These are phyloP conservation scores for Thalassiosira gravida DNA, from an alignment of 352 stramenopile genomes.

Conservation along the genomic window DNA sequence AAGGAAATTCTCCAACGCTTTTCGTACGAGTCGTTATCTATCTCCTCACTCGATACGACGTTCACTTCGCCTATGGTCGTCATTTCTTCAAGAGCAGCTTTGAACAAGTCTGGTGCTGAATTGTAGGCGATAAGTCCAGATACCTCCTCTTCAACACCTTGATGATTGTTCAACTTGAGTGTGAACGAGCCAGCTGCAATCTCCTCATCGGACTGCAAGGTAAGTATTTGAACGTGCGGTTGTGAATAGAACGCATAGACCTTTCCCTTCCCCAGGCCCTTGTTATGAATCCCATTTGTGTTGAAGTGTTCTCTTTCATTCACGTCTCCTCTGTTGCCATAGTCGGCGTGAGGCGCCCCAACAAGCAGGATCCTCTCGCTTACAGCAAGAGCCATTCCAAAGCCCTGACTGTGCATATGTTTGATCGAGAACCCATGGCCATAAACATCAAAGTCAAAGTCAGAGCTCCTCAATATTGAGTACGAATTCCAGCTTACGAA, in stretches of 20 bases:
- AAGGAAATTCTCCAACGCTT: conserved; percentile 72
- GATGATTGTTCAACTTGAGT: conserved; percentile 82
- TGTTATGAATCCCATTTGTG: conserved; percentile 73
- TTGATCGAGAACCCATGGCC: conserved; percentile 68
- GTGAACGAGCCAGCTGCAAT: conserved; percentile 85
- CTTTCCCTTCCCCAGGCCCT: conserved; percentile 70
- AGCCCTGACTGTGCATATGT: conserved; percentile 88
- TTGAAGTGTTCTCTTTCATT: conserved; percentile 66
- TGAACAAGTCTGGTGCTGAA: conserved; percentile 84
- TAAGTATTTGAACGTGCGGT: conserved; percentile 70
- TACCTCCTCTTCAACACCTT: conserved; percentile 82
- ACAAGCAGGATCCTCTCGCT: conserved; percentile 89
- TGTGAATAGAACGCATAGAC: conserved; percentile 80
- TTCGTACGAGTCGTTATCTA: conserved; percentile 43
- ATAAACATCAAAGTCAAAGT: conserved; percentile 88
- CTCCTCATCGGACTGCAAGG: conserved; percentile 64
- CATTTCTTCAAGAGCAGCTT: conserved; percentile 87
- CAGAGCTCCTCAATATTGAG: conserved; percentile 83
- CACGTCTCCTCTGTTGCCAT: conserved; percentile 71
- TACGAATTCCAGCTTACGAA: conserved; percentile 65
- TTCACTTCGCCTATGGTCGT: conserved; percentile 87
- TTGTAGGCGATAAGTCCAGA: conserved; percentile 58
- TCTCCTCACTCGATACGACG: conserved; percentile 36
- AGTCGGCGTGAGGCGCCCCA: conserved; percentile 88
- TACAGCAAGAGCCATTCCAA: conserved; percentile 89